phyloP scores from a whole-genome alignment of 345 rosid genomes.

The Mallotus nudiflorus region DNA sequence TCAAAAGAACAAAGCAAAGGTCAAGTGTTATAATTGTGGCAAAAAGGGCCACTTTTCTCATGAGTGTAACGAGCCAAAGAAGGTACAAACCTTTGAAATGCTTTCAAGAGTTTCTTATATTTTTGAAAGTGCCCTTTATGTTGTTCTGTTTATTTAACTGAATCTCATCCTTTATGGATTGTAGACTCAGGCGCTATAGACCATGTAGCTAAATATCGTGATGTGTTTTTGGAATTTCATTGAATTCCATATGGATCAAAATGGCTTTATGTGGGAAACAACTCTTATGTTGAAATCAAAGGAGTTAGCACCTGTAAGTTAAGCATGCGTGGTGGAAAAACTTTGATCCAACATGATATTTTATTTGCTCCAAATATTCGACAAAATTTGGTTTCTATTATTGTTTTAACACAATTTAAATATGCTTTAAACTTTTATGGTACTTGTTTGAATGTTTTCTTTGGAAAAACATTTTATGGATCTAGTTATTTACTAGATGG shows the following conservation, averaged over 20 bases:
- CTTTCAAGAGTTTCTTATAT: too few relatives aligned
- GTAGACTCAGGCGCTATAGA: background rate
- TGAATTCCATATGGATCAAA: background rate
- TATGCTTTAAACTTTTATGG: background rate
- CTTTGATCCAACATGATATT: background rate
- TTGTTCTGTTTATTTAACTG: background rate
- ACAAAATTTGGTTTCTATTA: too few relatives aligned
- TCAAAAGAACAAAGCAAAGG: too few relatives aligned
- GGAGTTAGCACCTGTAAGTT: background rate
- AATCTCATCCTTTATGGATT: background rate
- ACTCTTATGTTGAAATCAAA: background rate
- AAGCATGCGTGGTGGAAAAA: background rate
- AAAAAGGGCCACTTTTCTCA: background rate
- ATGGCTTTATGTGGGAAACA: background rate
- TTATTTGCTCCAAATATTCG: background rate
- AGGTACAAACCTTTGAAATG: background rate
- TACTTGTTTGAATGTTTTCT: background rate
- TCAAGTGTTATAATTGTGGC: background rate
- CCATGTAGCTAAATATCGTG: background rate
- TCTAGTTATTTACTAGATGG: background rate
- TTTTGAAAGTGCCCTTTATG: too few relatives aligned
- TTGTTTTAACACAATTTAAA: background rate
- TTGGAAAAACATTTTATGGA: background rate
- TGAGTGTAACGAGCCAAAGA: too few relatives aligned
- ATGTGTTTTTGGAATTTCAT: background rate